Evolutionary conservation across 2,329 filamentous ascomycete genomes (phyloP), one percentile per base, ranked within the genome.

Genomic region (Microcyclosporella mali): DNA sequence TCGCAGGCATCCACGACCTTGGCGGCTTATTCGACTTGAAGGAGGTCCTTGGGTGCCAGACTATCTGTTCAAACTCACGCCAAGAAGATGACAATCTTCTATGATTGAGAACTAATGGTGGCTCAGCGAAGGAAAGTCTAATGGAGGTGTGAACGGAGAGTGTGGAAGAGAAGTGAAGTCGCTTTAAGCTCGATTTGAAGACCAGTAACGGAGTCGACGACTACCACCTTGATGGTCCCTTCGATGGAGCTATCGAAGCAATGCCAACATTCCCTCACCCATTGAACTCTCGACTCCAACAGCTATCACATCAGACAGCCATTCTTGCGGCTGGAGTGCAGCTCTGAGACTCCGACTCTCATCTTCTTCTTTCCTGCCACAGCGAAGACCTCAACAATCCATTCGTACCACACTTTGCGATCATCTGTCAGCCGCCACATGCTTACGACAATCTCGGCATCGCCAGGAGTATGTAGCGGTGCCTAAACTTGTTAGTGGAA

Each of bases 351-450:
- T 4, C 73, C 82, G 14, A 88, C 69, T 66, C 82, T 82, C 65
- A 86, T 72, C 42, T 82, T 71, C 52, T 73, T 70, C 14, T 75
- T 75, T 1, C 74, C 1, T 75, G 75, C 37, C 78, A 66, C 70
- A 30, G 49, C 39, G 42, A 82, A 95, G 9, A 85, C 86, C 65
- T 97, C 92, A 2, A 95, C 82, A 47, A 92, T 74, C 92, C 92
- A 98, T 65, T 98, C 92, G 64, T 98, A 98, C 94, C 92, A 98
- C 6, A 98, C 92, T 64, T 86, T 94, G 29, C 84, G 80, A 62
- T 95, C 88, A 60, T 98, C 90, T 1, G 92, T 97, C 67, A 94
- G 86, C 38, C 92, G 79, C 85, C 88, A 95, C 81, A 98, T 95
- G 62, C 82, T 92, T 29, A 95, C 81, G 54, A 94, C 85, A 3